Conservation (phyloP, 441 rosid species). For the Euphorbia corollata region DNA sequence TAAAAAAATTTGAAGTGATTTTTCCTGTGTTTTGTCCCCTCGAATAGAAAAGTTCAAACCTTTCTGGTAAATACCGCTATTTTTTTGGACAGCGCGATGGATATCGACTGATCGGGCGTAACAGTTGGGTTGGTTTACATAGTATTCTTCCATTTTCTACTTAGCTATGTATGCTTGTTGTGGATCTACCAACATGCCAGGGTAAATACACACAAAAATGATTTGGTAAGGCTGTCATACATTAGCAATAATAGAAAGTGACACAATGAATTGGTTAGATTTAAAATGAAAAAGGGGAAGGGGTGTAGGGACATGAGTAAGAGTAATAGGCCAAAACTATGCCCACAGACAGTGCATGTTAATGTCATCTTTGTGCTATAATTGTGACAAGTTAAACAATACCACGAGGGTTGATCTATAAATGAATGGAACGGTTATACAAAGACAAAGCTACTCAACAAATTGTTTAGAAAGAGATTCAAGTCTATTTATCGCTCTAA, state of each 20-base stretch:
- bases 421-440: neutral
- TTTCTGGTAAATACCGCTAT: no score
- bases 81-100: no score
- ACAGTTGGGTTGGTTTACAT: no score
- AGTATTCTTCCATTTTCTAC: neutral
- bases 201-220: neutral
- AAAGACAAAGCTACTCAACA: neutral
- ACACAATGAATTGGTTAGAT: neutral
- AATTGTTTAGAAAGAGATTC: neutral
- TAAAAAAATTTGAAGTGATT: no score
- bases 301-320: no score
- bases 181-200: neutral
- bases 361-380: neutral
- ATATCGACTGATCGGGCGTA: no score
- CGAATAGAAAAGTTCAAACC: no score
- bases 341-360: conserved; percentile 15
- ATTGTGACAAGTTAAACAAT: conserved; percentile 6
- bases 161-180: neutral
- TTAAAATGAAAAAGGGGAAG: no score
- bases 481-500: no score
- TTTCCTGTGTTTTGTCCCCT: no score
- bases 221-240: conserved; percentile 1
- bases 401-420: neutral
- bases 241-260: neutral
- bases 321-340: neutral